Evolutionary conservation across 495 filamentous ascomycete genomes (phyloP), one percentile per base, ranked within the genome.

Genomic region (Penicillium salamii): DNA sequence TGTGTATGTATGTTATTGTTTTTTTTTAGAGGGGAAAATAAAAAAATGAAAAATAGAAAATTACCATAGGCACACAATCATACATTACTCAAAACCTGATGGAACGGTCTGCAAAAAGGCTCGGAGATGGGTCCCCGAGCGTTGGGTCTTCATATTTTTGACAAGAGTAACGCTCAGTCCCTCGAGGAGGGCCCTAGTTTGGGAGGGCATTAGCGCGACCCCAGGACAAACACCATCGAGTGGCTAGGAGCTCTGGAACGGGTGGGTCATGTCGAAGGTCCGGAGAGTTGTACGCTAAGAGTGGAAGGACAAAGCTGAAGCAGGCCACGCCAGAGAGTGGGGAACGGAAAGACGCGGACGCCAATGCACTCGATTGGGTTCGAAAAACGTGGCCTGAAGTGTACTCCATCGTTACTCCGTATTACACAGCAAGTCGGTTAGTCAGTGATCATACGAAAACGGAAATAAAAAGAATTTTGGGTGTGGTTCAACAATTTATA

Each of bases 331-430:
- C 42, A 49, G 45, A 28, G 14, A 58, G 46, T 47, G 56, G 54
- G 58, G 58, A 55, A 40, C 68, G 66, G 68, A 70, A 68, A 67
- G 61, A 67, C 52, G 62, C 66, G 66, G 66, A 68, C 68, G 63
- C 64, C 57, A 71, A 69, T 69, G 68, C 66, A 69, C 42, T 65
- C 68, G 65, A 67, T 65, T 63, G 61, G 65, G 54, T 61, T 61
- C 57, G 37, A 59, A 68, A 70, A 72, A 72, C 69, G 69, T 72
- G 69, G 69, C 67, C 46, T 48, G 36, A 63, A 54, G 54, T 46
- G 37, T 44, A 38, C 21, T 29, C 18, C 13, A 48, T 20, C 23
- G 45, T 47, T 43, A 34, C 43, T 36, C 32, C n/a, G 32, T 46
- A 24, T 36, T 36, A 46, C 31, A 34, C 23, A 35, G 34, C 43